These are phyloP conservation scores for Lecanicillium sp. DNA, from an alignment of 2,329 filamentous ascomycete genomes.

Conservation along the genomic window DNA sequence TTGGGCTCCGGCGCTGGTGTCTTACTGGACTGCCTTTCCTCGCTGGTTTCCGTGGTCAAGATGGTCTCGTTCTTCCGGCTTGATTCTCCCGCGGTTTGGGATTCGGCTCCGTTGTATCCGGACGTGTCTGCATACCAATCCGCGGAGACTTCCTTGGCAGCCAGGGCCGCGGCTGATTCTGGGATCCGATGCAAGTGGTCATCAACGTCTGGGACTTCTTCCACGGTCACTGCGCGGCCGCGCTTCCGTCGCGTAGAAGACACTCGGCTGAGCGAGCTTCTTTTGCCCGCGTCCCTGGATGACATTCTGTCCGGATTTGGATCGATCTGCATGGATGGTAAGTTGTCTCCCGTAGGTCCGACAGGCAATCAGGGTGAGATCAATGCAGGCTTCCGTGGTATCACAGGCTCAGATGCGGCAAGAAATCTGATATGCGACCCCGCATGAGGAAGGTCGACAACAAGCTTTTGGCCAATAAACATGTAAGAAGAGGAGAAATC, in stretches of 20 bases:
- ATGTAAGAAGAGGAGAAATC: background rate
- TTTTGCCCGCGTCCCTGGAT: conserved; percentile 5
- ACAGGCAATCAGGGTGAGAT: background rate
- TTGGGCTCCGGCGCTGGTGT: too few relatives aligned
- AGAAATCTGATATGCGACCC: background rate
- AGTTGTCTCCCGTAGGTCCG: background rate
- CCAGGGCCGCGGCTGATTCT: background rate
- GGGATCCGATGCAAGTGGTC: conserved; percentile 2
- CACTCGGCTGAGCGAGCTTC: conserved; percentile 10
- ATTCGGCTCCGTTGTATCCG: background rate
- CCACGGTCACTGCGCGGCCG: conserved; percentile 4
- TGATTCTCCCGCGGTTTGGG: background rate
- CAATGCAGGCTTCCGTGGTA: conserved; percentile 3
- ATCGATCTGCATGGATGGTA: background rate
- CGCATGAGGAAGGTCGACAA: too few relatives aligned
- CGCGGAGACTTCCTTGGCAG: background rate
- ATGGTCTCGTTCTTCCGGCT: background rate
- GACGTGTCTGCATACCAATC: conserved; percentile 3
- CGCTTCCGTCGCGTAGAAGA: conserved; percentile 8
- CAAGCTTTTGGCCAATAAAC: too few relatives aligned
- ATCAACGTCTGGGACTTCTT: conserved; percentile 5
- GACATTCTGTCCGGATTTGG: background rate
- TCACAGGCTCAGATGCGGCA: background rate
- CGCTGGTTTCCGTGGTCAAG: too few relatives aligned
- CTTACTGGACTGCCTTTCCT: too few relatives aligned